Evolutionary conservation across 441 rosid species (phyloP), one percentile per base, ranked within the genome.

Genomic region (Brassica hybrid): DNA sequence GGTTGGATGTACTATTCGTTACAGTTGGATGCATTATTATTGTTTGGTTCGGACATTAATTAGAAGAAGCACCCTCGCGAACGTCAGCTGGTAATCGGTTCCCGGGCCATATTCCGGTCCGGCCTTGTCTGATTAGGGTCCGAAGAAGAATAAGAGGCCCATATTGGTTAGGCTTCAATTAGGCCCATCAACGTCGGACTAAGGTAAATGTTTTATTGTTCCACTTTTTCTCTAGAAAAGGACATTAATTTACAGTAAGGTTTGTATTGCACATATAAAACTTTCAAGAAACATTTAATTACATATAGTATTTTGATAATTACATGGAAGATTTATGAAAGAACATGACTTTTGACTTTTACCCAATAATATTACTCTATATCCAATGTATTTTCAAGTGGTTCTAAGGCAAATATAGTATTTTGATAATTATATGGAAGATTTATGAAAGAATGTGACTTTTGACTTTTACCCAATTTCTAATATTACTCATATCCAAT

Each of bases 21-120:
- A 56, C 80, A 71, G 71, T 76, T 41, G 66, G 80, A 76, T 69
- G 45, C 17, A 7, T 18, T 63, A 7, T 30, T 63, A 17, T 18
- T 30, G 64, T 69, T 57, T 34, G 38, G 65, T 56, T 56, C 11
- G 11, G 30, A 14, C 19, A 34, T 12, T 12, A 13, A 41, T 6
- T 32, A 32, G 65, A 70, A 62, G 71, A 71, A 71, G 23, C 62
- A 57, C 56, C 65, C 76, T 11, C 38, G 38, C 6, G 38, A 32
- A 32, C 8, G 38, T 32, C 38, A 32, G 38, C 17, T 50, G 56
- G 18, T 19, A 10, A 23, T 12, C 79, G 70, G 60, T 38, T 77
- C 34, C 54, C 60, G 38, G 67, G 66, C 43, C 23, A 21, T 2
- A 27, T 54, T 76, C 23, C 6, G 73, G 13, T 60, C 23, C 4